Evolutionary conservation across 139 green algal species (phyloP), one percentile per base, ranked within the genome.

Genomic region (Micractinium conductrix): DNA sequence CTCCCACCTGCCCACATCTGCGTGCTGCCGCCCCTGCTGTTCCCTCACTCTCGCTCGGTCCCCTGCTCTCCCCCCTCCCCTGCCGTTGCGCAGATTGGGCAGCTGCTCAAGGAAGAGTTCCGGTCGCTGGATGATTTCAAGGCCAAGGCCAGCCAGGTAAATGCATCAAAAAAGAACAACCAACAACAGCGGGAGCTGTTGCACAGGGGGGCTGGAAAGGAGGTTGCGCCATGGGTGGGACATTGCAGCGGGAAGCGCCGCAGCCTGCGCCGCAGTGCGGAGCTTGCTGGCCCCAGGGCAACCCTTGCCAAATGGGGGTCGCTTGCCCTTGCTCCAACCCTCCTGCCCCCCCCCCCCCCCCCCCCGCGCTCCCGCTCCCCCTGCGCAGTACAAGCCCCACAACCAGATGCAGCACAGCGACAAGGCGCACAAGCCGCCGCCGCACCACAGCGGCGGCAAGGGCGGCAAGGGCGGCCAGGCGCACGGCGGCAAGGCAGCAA

Each of bases 51-150:
- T 44, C 33, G 24, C 4, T 43, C 10, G 38, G 62, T 28, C 62
- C 24, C 62, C 62, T 38, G 26, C 62, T 10, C 48, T 43, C 2
- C n/a, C n/a, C n/a, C 76, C 76, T n/a, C 35, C 17, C 65, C 76
- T 38, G 26, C 43, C 43, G n/a, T 42, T n/a, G 82, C 89, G 19
- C 86, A 96, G 85, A 84, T 98, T 8, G 91, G 93, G 79, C 74
- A 88, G 86, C 83, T 98, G 50, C 85, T 98, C 44, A 81, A 90
- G 17, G 87, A 85, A 30, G 88, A 95, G 42, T 98, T 95, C 87
- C 81, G 78, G 16, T 93, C 79, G 14, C 83, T 98, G 76, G 91
- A 97, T 22, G 92, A 94, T 87, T 98, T 98, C 85, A 86, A 91
- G 63, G 80, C 85, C 50, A 85, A 87, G 50, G 88, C 55, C 42